Conservation (phyloP, 2,329 filamentous ascomycete species). For the Septoria linicola region DNA sequence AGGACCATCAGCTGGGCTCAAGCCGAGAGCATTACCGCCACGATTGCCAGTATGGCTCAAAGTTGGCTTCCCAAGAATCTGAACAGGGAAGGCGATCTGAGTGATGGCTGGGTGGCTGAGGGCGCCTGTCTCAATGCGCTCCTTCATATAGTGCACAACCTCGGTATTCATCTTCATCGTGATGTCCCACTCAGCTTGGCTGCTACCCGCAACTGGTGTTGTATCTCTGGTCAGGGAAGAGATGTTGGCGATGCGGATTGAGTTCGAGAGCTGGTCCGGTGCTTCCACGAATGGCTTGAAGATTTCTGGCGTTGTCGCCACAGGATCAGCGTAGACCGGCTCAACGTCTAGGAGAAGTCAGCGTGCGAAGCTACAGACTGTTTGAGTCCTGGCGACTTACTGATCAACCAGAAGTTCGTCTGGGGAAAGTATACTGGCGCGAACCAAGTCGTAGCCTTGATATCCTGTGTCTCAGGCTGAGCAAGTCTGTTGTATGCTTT, state of each 20-base stretch:
- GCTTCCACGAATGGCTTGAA: slow-evolving; percentile 10
- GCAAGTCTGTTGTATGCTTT: slow-evolving; percentile 2
- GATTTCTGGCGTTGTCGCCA: slow-evolving; percentile 7
- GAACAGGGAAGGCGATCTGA: not conserved
- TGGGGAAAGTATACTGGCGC: slow-evolving; percentile 15
- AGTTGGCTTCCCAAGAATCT: slow-evolving; percentile 1
- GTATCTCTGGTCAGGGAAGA: slow-evolving; percentile 1
- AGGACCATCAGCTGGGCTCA: slow-evolving; percentile 7
- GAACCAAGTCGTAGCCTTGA: slow-evolving; percentile 14
- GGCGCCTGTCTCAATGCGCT: not conserved
- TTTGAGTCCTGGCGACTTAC: not conserved
- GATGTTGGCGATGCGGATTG: slow-evolving; percentile 8
- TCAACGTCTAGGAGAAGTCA: slow-evolving; percentile 1
- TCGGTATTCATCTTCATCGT: slow-evolving; percentile 15
- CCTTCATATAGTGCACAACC: slow-evolving; percentile 4
- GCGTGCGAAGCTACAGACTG: not conserved
- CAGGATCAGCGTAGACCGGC: slow-evolving; percentile 10
- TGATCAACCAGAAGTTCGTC: slow-evolving; percentile 1
- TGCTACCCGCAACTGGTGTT: not conserved
- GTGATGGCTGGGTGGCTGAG: slow-evolving; percentile 1
- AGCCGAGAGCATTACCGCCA: slow-evolving; percentile 21
- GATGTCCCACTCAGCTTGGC: slow-evolving; percentile 3
- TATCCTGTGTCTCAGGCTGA: slow-evolving; percentile 7
- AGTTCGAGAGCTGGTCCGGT: slow-evolving; percentile 3
- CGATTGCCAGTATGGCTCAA: slow-evolving; percentile 5